Evolutionary conservation across 805 yeast genomes (phyloP).

Genomic region (Saturnispora sanitii): DNA sequence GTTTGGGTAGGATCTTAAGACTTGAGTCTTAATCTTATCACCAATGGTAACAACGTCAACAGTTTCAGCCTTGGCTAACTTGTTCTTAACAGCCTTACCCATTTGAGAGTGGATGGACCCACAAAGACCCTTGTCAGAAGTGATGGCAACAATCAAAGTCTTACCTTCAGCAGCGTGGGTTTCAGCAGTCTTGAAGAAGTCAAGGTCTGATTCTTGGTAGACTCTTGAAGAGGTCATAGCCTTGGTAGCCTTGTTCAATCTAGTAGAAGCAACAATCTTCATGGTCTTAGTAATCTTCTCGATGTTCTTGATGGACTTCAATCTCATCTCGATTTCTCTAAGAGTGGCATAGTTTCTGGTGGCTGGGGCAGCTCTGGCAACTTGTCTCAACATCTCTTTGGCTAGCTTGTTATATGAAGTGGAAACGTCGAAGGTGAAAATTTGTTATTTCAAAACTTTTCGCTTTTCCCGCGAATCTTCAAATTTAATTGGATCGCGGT

Average conservation of each 20-base stretch:
- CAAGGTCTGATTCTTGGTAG: conserved; percentile 70
- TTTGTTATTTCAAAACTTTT: neutral
- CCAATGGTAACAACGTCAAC: conserved; percentile 84
- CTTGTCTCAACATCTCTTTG: conserved; percentile 41
- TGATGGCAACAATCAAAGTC: conserved; percentile 74
- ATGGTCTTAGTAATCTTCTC: conserved; percentile 99
- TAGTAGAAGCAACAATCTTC: conserved; percentile 98
- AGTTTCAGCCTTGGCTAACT: conserved; percentile 50
- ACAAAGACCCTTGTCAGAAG: conserved; percentile 97
- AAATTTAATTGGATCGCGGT: conserved; percentile 2
- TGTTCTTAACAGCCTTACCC: conserved; percentile 75
- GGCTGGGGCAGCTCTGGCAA: conserved; percentile 38
- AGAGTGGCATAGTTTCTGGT: conserved; percentile 90
- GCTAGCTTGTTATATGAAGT: neutral
- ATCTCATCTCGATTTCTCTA: conserved; percentile 96
- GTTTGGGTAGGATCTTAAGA: conserved; percentile 69
- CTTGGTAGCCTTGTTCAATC: conserved; percentile 89
- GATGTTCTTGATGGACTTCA: conserved; percentile 96
- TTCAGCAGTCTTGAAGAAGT: conserved; percentile 75
- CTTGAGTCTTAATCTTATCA: conserved; percentile 87
- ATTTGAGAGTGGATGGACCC: conserved; percentile 96
- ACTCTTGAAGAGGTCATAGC: conserved; percentile 85
- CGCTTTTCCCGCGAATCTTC: conserved; percentile 1
- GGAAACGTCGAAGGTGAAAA: neutral
- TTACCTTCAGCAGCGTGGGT: conserved; percentile 49